Base-by-base conservation (phyloP, 192 early-diverging fungal species). In the Coemansia sp. region DNA sequence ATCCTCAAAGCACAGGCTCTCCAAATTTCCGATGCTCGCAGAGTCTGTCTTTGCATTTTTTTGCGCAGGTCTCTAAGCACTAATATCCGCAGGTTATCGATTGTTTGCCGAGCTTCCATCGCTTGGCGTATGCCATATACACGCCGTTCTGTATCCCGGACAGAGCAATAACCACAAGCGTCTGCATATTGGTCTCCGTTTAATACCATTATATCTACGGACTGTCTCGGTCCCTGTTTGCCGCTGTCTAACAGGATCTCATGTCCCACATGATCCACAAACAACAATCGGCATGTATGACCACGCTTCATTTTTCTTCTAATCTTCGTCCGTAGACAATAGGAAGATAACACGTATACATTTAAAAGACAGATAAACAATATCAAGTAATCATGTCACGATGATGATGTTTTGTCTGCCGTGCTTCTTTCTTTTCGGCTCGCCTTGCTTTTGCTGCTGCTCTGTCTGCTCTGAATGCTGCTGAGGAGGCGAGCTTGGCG, bases 391-490 rank as follows among this genome's bases (percentile, higher is more conserved):
- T 67, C 66, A 76, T 8, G 74, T 61, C 42, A 71, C 64, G 48
- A 76, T 76, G 20, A 71, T 76, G 36, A 76, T 76, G 53, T 67
- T 67, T 36, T 71, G 69, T 32, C 65, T 59, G 38, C 64, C 38
- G 32, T 76, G 69, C 43, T 69, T 69, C 49, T 76, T 76, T 52
- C 68, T 75, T 59, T 69, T 69, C 23, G 67, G 52, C 43, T 59
- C 63, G 10, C 17, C 19, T 34, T 54, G 62, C 41, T 53, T 17
- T 22, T 49, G 15, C 46, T 56, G 65, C 42, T 45, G 41, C 42
- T 45, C 42, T 13, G 42, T 14, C 42, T 45, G 42, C 42, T 45
- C 42, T 11, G 11, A 40, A 11, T 40, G 20, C 41, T 52, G 49
- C 53, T 52, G 49, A 22, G 22, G 14, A 3, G 49, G 49, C 14